Base-by-base conservation (phyloP, 805 yeast genomes). In the Candida morakotiae region DNA sequence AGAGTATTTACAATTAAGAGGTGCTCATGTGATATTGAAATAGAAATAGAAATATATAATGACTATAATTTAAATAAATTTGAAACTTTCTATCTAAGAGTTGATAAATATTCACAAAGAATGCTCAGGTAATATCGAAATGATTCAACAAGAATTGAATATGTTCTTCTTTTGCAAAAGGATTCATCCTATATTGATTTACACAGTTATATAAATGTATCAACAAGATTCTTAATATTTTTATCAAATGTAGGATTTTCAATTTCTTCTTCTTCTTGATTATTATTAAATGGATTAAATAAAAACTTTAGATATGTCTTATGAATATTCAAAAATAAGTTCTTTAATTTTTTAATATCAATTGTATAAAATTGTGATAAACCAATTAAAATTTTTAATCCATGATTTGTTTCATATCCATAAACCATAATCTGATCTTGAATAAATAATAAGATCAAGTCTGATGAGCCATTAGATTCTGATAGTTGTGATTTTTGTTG, bases 1-100 rank as follows among this genome's bases (percentile, higher is more conserved):
- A 62, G 94, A 88, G 58, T 91, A 88, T 56, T 67, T 91, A 53
- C 84, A 84, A 46, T 66, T 91, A 42, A 73, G 98, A 49, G 87
- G 85, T 37, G 98, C 96, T 27, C 85, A 91, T 55, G 87, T 89
- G 13, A 77, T 91, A 7, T 68, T 89, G 56, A 80, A 84, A 55
- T 67, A 45, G 37, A 11, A 9, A 14, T 15, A n/a, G n/a, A n/a
- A n/a, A n/a, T n/a, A n/a, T n/a, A n/a, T n/a, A n/a, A n/a, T n/a
- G n/a, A n/a, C n/a, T n/a, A n/a, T n/a, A n/a, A n/a, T n/a, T n/a
- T n/a, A n/a, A n/a, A n/a, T n/a, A n/a, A n/a, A n/a, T n/a, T n/a
- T n/a, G n/a, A n/a, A n/a, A n/a, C n/a, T n/a, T n/a, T n/a, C n/a
- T n/a, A n/a, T n/a, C n/a, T n/a, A n/a, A n/a, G n/a, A n/a, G n/a